Base-by-base conservation (phyloP, 805 yeast species). In the Pichia nanzhaoensis region DNA sequence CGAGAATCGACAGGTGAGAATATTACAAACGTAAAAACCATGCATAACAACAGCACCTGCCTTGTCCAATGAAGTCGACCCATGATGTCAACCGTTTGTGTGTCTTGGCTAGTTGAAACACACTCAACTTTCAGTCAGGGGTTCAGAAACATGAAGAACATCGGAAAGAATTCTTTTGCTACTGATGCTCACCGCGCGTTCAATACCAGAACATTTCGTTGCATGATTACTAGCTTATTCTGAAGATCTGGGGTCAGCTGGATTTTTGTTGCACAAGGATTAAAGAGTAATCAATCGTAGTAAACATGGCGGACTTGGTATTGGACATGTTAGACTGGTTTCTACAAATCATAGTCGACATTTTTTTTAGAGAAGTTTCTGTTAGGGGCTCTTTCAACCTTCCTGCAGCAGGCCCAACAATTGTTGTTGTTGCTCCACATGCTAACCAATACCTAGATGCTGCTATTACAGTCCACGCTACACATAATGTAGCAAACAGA, bases 371-470 rank as follows among this genome's bases (percentile, higher is more conserved):
- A 48, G 96, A 90, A 59, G 88, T 91, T 51, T 74, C 87, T 43
- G 80, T 93, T 3, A 74, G 98, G 48, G 96, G 97, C 1, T 88
- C 95, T 1, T 87, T 78, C 65, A 75, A 77, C 45, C 55, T 77
- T 30, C 83, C 84, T 1, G 70, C 74, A 27, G 63, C 73, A 9
- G 97, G 96, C 0, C 91, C 98, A 0, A 82, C 89, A 8, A 83
- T 91, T 44, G 82, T 93, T 51, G 98, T 93, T 31, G 95, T 93
- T 10, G 99, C 96, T 2, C 98, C 98, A 1, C 99, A 91, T 67
- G 95, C 96, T n/a, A 87, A 87, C 59, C 95, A 87, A 56, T 85
- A 84, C 51, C 79, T 84, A 31, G 83, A 77, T 54, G 69, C 68
- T 5, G 77, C 89, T 21, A 71, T 93, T 40, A 69, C 87, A 28